Conservation (phyloP, 2,329 filamentous ascomycete species). For the Trichoderma citrinoviride region DNA sequence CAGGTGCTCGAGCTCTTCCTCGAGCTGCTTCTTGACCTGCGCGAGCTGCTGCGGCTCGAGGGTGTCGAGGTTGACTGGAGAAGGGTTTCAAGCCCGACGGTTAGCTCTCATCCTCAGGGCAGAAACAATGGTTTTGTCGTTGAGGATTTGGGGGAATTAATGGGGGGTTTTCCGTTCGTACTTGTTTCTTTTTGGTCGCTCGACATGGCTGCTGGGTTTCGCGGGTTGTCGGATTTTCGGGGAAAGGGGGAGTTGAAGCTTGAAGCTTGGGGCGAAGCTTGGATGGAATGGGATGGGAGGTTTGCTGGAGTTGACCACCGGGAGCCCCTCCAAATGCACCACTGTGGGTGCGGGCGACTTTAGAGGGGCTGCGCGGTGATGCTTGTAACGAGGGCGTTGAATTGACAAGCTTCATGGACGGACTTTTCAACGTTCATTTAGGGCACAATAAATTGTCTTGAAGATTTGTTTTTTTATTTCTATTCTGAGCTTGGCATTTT, state of each 20-base stretch:
- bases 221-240: neutral
- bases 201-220: slow-evolving; percentile 31
- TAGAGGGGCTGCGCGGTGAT: slow-evolving; percentile 34
- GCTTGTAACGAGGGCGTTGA: slow-evolving; percentile 31
- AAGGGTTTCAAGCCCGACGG: no score
- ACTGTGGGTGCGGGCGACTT: slow-evolving; percentile 32
- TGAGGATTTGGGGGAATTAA: neutral
- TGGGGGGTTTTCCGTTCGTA: slow-evolving; percentile 21
- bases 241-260: no score
- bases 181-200: slow-evolving; percentile 38
- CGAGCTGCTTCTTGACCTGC: slow-evolving; percentile 92
- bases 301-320: slow-evolving; percentile 2
- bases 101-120: neutral
- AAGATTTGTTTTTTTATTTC: no score
- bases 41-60: slow-evolving; percentile 83
- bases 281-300: neutral
- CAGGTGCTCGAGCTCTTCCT: slow-evolving; percentile 93
- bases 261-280: neutral
- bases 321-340: slow-evolving; percentile 29
- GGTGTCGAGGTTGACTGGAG: slow-evolving; percentile 64
- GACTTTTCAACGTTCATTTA: no score
- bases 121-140: neutral
- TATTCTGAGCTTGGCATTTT: neutral
- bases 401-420: neutral
- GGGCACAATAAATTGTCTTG: no score